Percentiles rank a stretch among this genome's conserved stretches.
Evolutionary conservation across 352 stramenopile species (phyloP).

Genomic region (Globisporangium parvum): DNA sequence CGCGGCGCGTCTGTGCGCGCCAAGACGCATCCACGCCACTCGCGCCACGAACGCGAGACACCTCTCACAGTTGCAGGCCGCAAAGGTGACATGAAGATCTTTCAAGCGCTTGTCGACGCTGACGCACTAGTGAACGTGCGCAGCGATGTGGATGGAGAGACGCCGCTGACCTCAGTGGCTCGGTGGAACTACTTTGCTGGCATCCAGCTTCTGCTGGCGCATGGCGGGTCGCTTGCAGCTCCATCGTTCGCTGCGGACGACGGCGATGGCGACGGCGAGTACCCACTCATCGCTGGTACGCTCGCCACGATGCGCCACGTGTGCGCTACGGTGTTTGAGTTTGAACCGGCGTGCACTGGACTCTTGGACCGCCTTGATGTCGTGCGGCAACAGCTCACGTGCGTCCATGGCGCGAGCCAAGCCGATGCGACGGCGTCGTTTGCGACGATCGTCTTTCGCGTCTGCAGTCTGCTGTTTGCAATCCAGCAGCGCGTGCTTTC

Average conservation of each 20-base stretch:
- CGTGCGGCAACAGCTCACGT: neutral
- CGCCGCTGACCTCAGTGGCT: neutral
- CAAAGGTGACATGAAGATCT: neutral
- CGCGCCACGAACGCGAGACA: neutral
- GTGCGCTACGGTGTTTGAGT: neutral
- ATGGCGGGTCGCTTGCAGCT: neutral
- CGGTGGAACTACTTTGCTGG: neutral
- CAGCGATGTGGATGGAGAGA: conserved; percentile 1
- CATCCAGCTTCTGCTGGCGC: neutral
- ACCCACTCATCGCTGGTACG: neutral
- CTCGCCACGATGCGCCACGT: neutral
- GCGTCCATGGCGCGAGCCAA: neutral
- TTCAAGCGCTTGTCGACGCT: neutral
- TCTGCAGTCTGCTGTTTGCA: conserved; percentile 1
- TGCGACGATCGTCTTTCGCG: conserved; percentile 2
- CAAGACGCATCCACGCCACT: neutral
- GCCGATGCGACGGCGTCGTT: neutral
- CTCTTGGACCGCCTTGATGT: neutral
- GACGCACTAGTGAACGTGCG: neutral
- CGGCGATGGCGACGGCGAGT: neutral
- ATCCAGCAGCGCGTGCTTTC: neutral
- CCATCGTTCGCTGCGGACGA: neutral
- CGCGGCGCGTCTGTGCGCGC: neutral
- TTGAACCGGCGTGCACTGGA: neutral
- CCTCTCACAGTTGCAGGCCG: neutral